These are phyloP conservation scores for Metrosideros polymorpha DNA, from an alignment of 441 rosid genomes.

Conservation along the genomic window DNA sequence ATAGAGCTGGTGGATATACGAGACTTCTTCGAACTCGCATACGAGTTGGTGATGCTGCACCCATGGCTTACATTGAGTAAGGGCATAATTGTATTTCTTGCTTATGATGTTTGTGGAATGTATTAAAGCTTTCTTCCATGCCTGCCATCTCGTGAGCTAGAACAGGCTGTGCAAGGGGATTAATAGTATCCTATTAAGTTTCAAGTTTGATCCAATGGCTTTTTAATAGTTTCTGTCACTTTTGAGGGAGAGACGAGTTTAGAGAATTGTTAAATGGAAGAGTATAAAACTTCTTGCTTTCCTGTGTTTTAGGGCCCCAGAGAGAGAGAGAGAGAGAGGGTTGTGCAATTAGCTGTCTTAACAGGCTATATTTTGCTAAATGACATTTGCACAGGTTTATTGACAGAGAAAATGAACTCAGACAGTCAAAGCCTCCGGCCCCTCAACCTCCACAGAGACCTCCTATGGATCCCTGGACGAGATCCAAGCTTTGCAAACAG, in stretches of 20 bases:
- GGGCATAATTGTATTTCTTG: constrained; percentile 6
- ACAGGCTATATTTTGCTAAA: background rate
- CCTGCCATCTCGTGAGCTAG: background rate
- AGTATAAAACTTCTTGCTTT: background rate
- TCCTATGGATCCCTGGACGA: constrained; percentile 74
- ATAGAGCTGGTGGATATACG: constrained; percentile 93
- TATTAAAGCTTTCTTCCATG: background rate
- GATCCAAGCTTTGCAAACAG: constrained; percentile 59
- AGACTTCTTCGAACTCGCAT: constrained; percentile 78
- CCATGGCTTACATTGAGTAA: constrained; percentile 91
- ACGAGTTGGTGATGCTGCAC: constrained; percentile 94
- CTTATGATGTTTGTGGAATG: background rate
- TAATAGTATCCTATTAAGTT: background rate
- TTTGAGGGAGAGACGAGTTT: background rate
- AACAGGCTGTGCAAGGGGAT: background rate
- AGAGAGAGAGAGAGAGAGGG: background rate
- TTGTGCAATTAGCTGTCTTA: background rate
- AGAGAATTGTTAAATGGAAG: background rate
- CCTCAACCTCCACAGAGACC: constrained; percentile 63
- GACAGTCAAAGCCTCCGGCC: constrained; percentile 70
- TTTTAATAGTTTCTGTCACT: background rate
- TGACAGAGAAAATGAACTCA: constrained; percentile 82
- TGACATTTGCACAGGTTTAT: constrained; percentile 43
- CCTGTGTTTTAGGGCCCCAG: background rate
- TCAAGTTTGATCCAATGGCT: background rate